Percentiles rank a stretch among this genome's conserved stretches.
Evolutionary conservation across 2,329 filamentous ascomycete genomes (phyloP).

Genomic region (Pezizomycotina sp.): DNA sequence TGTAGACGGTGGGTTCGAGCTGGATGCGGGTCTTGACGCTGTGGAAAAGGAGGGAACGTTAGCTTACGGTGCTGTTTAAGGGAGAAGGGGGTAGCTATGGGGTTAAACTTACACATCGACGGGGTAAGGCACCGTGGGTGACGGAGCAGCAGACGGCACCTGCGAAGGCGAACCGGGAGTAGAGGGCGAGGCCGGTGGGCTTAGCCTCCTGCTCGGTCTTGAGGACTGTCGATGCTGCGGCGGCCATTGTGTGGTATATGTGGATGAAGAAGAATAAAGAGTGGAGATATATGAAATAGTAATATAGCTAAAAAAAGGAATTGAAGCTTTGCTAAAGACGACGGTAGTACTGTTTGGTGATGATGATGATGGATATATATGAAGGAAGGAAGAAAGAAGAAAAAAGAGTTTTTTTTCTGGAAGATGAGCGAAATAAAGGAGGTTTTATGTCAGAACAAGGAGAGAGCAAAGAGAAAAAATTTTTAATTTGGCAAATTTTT

Average conservation of each 20-base stretch:
- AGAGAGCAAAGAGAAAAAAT: too few relatives aligned
- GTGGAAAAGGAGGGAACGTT: slow-evolving; percentile 29
- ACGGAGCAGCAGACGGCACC: slow-evolving; percentile 96
- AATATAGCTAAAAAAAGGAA: slow-evolving; percentile 11
- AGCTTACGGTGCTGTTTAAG: slow-evolving; percentile 28
- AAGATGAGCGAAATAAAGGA: too few relatives aligned
- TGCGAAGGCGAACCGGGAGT: slow-evolving; percentile 91
- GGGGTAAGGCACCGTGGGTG: slow-evolving; percentile 90
- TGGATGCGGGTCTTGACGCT: slow-evolving; percentile 94
- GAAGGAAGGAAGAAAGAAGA: slow-evolving; percentile 3
- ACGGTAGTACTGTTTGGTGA: too few relatives aligned
- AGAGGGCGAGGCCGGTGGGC: slow-evolving; percentile 53
- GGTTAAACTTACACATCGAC: slow-evolving; percentile 84
- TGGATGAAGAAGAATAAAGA: slow-evolving; percentile 6
- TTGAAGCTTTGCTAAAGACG: slow-evolving; percentile 14
- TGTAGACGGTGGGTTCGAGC: slow-evolving; percentile 78
- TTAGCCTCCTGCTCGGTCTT: slow-evolving; percentile 27
- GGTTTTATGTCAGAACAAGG: too few relatives aligned
- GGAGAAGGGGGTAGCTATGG: slow-evolving; percentile 5
- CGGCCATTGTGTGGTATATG: slow-evolving; percentile 7
- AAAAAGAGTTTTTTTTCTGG: too few relatives aligned
- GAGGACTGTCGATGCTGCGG: slow-evolving; percentile 10
- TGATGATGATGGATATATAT: slow-evolving; percentile 1
- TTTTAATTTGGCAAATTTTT: too few relatives aligned
- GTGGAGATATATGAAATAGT: slow-evolving; percentile 9